A percentile compares a stretch with the other conserved stretches of the same genome.
phyloP scores from a whole-genome alignment of 2,329 filamentous ascomycete species.

The Chaetomiaceae sp. region DNA sequence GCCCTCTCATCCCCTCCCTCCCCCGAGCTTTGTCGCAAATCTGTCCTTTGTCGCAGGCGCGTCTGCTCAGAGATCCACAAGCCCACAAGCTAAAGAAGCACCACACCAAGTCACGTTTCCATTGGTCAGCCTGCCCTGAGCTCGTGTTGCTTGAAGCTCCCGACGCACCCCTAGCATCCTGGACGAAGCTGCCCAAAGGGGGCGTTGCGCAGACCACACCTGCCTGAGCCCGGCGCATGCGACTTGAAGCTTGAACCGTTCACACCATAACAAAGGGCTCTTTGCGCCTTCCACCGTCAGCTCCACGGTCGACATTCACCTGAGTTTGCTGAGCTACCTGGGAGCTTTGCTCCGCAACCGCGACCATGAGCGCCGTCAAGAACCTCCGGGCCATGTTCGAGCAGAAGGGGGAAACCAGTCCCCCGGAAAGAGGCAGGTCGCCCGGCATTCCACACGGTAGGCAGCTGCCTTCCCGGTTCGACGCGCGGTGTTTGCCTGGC shows the following conservation, averaged over 20 bases:
- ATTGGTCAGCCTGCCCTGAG: neutral
- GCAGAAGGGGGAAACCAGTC: slow-evolving; percentile 61
- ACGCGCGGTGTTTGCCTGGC: neutral
- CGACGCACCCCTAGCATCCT: neutral
- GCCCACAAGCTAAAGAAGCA: neutral
- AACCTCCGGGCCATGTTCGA: slow-evolving; percentile 80
- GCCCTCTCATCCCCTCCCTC: slow-evolving; percentile 5
- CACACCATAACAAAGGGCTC: neutral
- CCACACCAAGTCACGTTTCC: neutral
- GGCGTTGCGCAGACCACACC: neutral
- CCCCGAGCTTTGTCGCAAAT: slow-evolving; percentile 2
- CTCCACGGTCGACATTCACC: slow-evolving; percentile 11
- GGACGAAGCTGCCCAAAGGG: neutral
- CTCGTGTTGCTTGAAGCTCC: neutral
- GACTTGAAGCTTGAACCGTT: neutral
- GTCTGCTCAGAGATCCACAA: neutral
- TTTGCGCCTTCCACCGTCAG: neutral
- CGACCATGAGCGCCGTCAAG: slow-evolving; percentile 63
- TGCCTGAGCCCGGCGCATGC: neutral
- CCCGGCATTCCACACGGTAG: slow-evolving; percentile 50
- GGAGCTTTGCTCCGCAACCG: slow-evolving; percentile 25
- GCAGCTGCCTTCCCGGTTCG: slow-evolving; percentile 15
- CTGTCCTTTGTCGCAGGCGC: slow-evolving; percentile 4
- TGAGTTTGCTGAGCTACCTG: neutral
- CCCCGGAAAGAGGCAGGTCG: slow-evolving; percentile 66